Evolutionary conservation across 768 basidiomycete species (phyloP).

Genomic region (Crepidotus variabilis): DNA sequence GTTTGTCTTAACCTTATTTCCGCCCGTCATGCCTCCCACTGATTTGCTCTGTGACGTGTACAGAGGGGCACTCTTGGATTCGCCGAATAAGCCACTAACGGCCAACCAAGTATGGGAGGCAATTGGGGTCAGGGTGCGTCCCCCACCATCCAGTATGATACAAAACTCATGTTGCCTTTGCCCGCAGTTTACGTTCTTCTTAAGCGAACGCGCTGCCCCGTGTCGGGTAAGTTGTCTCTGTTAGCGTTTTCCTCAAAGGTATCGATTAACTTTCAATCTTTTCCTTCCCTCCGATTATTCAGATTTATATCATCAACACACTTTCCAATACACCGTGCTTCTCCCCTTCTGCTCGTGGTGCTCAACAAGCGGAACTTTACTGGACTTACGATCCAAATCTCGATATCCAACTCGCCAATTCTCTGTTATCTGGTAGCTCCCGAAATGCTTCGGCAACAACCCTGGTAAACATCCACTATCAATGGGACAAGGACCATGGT

Average conservation of each 20-base stretch:
- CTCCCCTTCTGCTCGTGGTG: constrained; percentile 2
- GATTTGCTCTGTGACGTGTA: neutral
- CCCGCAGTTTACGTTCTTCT: constrained; percentile 3
- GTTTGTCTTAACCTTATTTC: neutral
- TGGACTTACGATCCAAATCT: constrained; percentile 6
- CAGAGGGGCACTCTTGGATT: constrained; percentile 6
- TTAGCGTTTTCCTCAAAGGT: neutral
- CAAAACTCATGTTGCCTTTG: neutral
- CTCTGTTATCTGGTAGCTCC: neutral
- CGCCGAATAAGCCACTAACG: constrained; percentile 5
- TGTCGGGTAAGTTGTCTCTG: neutral
- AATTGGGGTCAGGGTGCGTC: constrained; percentile 7
- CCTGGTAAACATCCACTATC: constrained; percentile 1
- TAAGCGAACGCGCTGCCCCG: neutral
- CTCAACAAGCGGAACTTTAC: constrained; percentile 7
- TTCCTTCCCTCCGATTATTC: too few species aligned
- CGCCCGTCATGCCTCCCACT: neutral
- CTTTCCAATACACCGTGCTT: constrained; percentile 12
- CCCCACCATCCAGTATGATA: neutral
- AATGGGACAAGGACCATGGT: neutral
- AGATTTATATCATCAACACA: constrained; percentile 7
- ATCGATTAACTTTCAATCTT: neutral
- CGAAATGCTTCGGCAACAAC: neutral
- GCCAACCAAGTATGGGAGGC: constrained; percentile 7
- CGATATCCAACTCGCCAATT: constrained; percentile 3